phyloP scores from a whole-genome alignment of 2,329 filamentous ascomycete genomes.

The Westerdykella sp. region DNA sequence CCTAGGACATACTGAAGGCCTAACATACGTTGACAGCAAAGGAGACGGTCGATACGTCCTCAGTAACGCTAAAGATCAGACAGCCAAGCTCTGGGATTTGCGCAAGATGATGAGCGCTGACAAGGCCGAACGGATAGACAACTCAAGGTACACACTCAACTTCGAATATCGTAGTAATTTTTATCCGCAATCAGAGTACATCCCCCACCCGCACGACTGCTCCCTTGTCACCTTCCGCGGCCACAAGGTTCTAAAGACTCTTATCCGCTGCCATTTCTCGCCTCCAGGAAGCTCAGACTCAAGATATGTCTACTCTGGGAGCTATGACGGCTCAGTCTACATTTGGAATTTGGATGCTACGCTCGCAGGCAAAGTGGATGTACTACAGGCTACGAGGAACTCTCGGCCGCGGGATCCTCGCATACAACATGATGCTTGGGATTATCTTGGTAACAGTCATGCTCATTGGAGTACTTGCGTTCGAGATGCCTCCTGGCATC shows the following conservation, averaged over 20 bases:
- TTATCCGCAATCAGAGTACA: conserved; percentile 61
- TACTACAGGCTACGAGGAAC: conserved; percentile 61
- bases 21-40: conserved; percentile 71
- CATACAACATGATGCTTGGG: conserved; percentile 51
- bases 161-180: conserved; percentile 70
- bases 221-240: conserved; percentile 90
- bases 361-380: conserved; percentile 69
- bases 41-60: conserved; percentile 84
- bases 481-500: conserved; percentile 87
- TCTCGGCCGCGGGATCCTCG: conserved; percentile 52
- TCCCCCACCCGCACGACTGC: conserved; percentile 76
- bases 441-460: conserved; percentile 50
- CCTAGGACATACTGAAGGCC: conserved; percentile 58
- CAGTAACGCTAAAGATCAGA: conserved; percentile 92
- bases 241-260: conserved; percentile 78
- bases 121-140: conserved; percentile 52
- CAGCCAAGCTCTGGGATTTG: conserved; percentile 95
- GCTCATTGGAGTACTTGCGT: conserved; percentile 70
- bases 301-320: conserved; percentile 88
- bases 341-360: conserved; percentile 94
- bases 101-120: conserved; percentile 78
- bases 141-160: conserved; percentile 52
- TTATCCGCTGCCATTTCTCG: conserved; percentile 94
- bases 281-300: conserved; percentile 80
- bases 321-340: conserved; percentile 81